Percentiles rank a stretch among this genome's conserved stretches.
Conservation (phyloP, 169 alveolate species). For the Cryptosporidium tyzzeri region DNA sequence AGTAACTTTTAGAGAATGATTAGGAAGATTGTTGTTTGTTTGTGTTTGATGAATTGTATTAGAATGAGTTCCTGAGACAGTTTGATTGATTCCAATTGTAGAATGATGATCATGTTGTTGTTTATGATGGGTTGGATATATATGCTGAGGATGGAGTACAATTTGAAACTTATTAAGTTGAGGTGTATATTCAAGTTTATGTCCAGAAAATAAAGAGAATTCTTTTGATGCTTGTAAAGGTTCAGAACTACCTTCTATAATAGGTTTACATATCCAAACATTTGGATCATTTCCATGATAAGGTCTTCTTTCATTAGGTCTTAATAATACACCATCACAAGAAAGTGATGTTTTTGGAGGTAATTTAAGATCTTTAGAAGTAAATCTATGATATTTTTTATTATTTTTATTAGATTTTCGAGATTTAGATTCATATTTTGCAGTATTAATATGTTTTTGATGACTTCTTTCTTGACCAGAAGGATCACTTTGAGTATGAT, state of each 20-base stretch:
- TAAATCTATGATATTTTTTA: background rate
- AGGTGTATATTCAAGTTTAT: conserved; percentile 47
- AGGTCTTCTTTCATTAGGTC: conserved; percentile 75
- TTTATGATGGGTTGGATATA: background rate
- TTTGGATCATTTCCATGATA: conserved; percentile 47
- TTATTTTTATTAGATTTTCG: background rate
- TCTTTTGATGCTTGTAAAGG: conserved; percentile 61
- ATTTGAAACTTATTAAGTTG: conserved; percentile 60
- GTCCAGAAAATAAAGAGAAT: conserved; percentile 66
- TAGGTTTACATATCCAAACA: conserved; percentile 66
- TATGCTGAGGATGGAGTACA: conserved; percentile 40
- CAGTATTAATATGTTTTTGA: background rate
- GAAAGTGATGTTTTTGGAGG: conserved; percentile 73
- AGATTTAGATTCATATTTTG: background rate
- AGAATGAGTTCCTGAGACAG: background rate
- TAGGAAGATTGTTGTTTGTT: background rate
- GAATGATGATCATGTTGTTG: conserved; percentile 11
- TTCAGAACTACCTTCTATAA: conserved; percentile 31
- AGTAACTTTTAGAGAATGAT: too few species aligned
- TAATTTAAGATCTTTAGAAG: conserved; percentile 28
- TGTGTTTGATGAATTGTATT: background rate
- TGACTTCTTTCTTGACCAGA: background rate
- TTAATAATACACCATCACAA: conserved; percentile 16
- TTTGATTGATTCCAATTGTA: background rate
- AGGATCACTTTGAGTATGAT: background rate